These are phyloP conservation scores for Clarireedia hainanense DNA, from an alignment of 2,329 filamentous ascomycete species.

Conservation along the genomic window DNA sequence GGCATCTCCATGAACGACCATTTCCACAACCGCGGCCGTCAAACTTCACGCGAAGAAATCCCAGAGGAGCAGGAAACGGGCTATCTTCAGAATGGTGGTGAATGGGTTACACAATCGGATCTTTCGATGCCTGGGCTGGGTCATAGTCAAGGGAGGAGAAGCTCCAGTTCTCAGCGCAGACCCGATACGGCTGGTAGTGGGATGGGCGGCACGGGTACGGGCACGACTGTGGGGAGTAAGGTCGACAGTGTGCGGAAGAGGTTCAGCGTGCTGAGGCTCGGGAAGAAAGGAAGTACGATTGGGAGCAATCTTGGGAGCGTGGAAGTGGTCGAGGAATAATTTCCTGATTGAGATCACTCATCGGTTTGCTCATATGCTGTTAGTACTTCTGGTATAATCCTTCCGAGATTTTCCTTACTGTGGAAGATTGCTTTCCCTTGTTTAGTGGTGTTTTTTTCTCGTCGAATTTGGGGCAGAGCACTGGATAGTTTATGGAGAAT, in stretches of 20 bases:
- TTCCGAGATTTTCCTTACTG: no score
- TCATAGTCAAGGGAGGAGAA: slow-evolving; percentile 11
- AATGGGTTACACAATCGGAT: slow-evolving; percentile 33
- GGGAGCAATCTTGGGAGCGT: slow-evolving; percentile 25
- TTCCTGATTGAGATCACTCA: not conserved
- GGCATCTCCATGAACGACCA: slow-evolving; percentile 3
- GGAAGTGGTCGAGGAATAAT: slow-evolving; percentile 15
- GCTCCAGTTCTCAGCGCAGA: slow-evolving; percentile 14
- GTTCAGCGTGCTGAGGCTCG: slow-evolving; percentile 26
- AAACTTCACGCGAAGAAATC: not conserved
- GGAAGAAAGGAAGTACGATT: slow-evolving; percentile 30
- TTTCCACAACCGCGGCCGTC: not conserved
- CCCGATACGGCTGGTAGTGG: slow-evolving; percentile 5
- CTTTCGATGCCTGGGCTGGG: slow-evolving; percentile 1
- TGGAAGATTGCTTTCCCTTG: no score
- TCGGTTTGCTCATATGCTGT: not conserved
- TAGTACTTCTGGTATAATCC: not conserved
- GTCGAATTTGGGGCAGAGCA: not conserved
- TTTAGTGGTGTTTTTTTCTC: no score
- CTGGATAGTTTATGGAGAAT: not conserved
- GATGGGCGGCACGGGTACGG: not conserved
- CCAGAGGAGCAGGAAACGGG: slow-evolving; percentile 3
- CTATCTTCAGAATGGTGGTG: slow-evolving; percentile 1
- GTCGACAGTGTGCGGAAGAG: slow-evolving; percentile 30
- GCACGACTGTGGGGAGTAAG: slow-evolving; percentile 9